Evolutionary conservation across 2,329 filamentous ascomycete genomes (phyloP).

Genomic region (Neophaeococcomyces mojaviensis): DNA sequence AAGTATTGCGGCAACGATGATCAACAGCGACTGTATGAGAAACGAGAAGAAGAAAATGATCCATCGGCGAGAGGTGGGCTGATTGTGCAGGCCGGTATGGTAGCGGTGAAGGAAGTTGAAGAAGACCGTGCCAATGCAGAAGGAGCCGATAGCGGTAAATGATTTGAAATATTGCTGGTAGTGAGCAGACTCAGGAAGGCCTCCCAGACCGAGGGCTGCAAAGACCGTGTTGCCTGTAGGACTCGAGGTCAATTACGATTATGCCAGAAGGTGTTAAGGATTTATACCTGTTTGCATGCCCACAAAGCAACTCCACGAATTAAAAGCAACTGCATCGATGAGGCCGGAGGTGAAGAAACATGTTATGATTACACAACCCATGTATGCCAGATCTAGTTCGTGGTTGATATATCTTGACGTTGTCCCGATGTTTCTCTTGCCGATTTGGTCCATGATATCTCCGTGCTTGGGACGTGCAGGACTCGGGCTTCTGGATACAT

Average conservation of each 20-base stretch:
- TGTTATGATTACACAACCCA: constrained; percentile 24
- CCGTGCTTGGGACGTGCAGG: background rate
- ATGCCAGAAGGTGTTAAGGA: background rate
- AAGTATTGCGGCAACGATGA: constrained; percentile 30
- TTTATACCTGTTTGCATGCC: constrained; percentile 41
- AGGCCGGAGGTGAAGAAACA: constrained; percentile 38
- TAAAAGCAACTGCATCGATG: constrained; percentile 39
- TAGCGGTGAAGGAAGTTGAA: constrained; percentile 31
- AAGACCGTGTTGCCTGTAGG: constrained; percentile 37
- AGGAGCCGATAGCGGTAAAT: constrained; percentile 32
- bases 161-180: constrained; percentile 37
- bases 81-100: constrained; percentile 26
- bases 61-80: constrained; percentile 29
- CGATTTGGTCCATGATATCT: background rate
- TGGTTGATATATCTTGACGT: constrained; percentile 14
- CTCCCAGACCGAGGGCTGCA: constrained; percentile 35
- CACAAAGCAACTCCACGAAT: constrained; percentile 41
- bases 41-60: constrained; percentile 35
- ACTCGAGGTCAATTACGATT: background rate
- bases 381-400: constrained; percentile 14
- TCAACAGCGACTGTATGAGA: constrained; percentile 29
- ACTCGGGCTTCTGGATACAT: constrained; percentile 6
- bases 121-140: constrained; percentile 33
- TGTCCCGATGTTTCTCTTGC: background rate
- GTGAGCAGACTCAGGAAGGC: constrained; percentile 32